These are phyloP conservation scores for Theobroma cacao DNA, from an alignment of 345 rosid genomes.

Conservation along the genomic window DNA sequence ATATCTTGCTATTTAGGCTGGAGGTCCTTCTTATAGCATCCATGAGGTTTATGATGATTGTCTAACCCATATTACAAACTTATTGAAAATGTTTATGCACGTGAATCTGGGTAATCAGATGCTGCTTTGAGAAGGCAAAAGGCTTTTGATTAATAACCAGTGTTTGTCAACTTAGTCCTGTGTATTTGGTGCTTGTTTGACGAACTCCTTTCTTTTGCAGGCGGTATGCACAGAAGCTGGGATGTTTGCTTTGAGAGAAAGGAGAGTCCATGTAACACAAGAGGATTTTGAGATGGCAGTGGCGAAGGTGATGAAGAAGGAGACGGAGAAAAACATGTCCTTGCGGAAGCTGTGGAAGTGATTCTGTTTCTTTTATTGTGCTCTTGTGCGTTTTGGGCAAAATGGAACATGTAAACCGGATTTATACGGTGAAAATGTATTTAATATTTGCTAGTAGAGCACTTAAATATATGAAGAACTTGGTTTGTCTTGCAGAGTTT, in stretches of 20 bases:
- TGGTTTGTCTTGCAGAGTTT: no score
- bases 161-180: background rate
- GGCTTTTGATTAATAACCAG: background rate
- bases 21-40: background rate
- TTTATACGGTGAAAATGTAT: background rate
- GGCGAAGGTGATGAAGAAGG: slow-evolving; percentile 99
- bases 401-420: background rate
- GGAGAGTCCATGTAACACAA: slow-evolving; percentile 96
- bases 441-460: no score
- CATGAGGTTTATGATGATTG: background rate
- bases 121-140: background rate
- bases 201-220: slow-evolving; percentile 30
- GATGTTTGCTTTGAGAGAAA: slow-evolving; percentile 97
- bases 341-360: slow-evolving; percentile 97
- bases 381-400: background rate
- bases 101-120: background rate
- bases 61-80: background rate
- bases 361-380: slow-evolving; percentile 5
- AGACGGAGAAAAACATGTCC: slow-evolving; percentile 98
- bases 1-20: background rate
- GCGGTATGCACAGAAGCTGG: slow-evolving; percentile 99
- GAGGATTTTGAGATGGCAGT: slow-evolving; percentile 99
- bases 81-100: background rate
- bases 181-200: background rate
- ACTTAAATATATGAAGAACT: no score